Evolutionary conservation across 2,329 filamentous ascomycete genomes (phyloP), one percentile per base, ranked within the genome.

Genomic region (Xylaria sp.): DNA sequence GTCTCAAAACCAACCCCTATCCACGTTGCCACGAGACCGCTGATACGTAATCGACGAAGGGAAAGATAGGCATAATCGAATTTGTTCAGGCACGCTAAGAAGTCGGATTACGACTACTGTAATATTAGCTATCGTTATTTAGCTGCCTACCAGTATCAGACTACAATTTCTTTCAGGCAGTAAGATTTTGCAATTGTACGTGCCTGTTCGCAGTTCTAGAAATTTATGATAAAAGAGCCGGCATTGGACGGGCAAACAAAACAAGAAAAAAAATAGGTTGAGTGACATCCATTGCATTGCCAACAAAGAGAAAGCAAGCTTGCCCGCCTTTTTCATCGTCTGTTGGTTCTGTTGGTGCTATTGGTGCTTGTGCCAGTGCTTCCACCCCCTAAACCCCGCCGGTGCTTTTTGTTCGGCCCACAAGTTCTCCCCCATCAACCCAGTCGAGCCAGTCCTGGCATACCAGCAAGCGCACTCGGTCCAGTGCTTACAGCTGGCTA

Each of bases 381-480:
- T 20, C 32, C 9, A n/a, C 53, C 55, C 25, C 56, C 50, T 34
- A 4, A 4, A 18, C 75, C 75, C 75, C 72, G 70, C 73, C 69
- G 67, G 69, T 68, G 68, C 72, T 72, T 76, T 75, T 76, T 73
- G 65, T 73, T 67, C 68, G 75, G 70, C 72, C 75, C 75, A 76
- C 74, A 76, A 74, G 67, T 74, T 73, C 70, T 68, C 53, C 50
- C 56, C 41, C 45, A 65, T 70, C 70, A 72, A 69, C 65, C 71
- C 64, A 57, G n/a, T n/a, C n/a, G n/a, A n/a, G n/a, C n/a, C n/a
- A 34, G 46, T 70, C 67, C 45, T n/a, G 59, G 66, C 63, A 25
- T 67, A 36, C 4, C 6, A 65, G 67, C 57, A 67, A 34, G 60
- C n/a, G 57, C 63, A 41, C 28, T 60, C 32, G 12, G 41, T 43